Evolutionary conservation across 2,329 filamentous ascomycete species (phyloP), one percentile per base, ranked within the genome.

Genomic region (Penicillium sp.): DNA sequence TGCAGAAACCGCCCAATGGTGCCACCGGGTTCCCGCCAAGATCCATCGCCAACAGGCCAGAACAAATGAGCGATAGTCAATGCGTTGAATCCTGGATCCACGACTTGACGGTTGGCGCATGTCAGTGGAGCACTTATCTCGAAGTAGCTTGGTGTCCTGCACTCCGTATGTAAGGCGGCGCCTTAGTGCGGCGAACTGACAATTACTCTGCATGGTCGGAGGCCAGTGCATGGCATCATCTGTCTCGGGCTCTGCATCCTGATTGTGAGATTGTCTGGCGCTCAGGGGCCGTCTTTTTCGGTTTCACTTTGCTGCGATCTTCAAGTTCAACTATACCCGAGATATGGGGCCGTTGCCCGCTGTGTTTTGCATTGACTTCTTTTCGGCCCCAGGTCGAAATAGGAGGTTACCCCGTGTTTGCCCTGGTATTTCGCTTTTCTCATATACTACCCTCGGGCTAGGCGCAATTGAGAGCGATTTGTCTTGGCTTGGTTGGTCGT

Each of bases 181-280:
- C 48, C 42, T 47, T 52, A 49, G 48, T 48, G 47, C 50, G 45
- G 47, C 45, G 47, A 50, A 49, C 31, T 47, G 45, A 52, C 47
- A 47, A 44, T 49, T 37, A 25, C 44, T 35, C 32, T 48, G 42
- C 35, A 45, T 39, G 30, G 25, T 31, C 18, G 32, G 45, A 39
- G 46, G 46, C 41, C 44, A 45, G 40, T 44, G 41, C 49, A 44
- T 33, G 41, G 37, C 25, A 13, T 46, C 31, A 42, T 38, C 23
- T 45, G 38, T 41, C 32, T 46, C 35, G 22, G 25, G 25, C 25
- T n/a, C n/a, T n/a, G 25, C 4, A 13, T 13, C 10, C 9, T 27
- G 25, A 11, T n/a, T 5, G 25, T 27, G n/a, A n/a, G n/a, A n/a
- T n/a, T n/a, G 18, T 5, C 9, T 22, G 5, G 18, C 5, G 5